Conservation (phyloP, 352 stramenopile species). For the Globisporangium lucens region DNA sequence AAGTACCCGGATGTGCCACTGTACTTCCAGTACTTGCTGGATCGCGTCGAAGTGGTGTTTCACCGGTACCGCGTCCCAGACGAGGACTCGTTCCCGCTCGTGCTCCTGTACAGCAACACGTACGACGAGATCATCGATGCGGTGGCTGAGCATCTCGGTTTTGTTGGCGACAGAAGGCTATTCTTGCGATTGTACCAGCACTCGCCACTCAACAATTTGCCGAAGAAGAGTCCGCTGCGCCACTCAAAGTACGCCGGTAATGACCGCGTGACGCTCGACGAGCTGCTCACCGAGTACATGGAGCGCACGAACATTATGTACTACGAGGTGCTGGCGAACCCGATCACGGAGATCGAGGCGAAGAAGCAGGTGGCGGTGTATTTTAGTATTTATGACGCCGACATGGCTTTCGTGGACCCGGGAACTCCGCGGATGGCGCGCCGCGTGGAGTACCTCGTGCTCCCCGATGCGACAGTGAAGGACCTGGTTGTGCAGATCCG, state of each 20-base stretch:
- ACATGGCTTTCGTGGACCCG: constrained; percentile 39
- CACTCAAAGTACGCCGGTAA: constrained; percentile 64
- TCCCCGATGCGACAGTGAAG: constrained; percentile 40
- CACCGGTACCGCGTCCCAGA: constrained; percentile 47
- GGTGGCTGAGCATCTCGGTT: constrained; percentile 38
- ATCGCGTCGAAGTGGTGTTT: constrained; percentile 77
- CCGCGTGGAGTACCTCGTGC: constrained; percentile 63
- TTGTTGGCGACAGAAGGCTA: constrained; percentile 39
- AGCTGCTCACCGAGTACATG: constrained; percentile 69
- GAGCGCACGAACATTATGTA: constrained; percentile 69
- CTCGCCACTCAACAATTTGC: constrained; percentile 54
- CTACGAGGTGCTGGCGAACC: constrained; percentile 65
- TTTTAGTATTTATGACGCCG: constrained; percentile 75
- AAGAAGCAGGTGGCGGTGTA: constrained; percentile 80
- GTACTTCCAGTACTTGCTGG: constrained; percentile 83
- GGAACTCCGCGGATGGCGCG: constrained; percentile 28
- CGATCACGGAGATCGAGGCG: constrained; percentile 83
- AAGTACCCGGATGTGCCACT: constrained; percentile 65
- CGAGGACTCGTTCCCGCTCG: constrained; percentile 43
- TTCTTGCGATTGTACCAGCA: constrained; percentile 83
- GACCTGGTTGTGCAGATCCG: constrained; percentile 56
- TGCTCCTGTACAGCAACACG: constrained; percentile 60
- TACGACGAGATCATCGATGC: constrained; percentile 78
- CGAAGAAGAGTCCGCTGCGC: constrained; percentile 65
- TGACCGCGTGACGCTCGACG: constrained; percentile 57